Conservation (phyloP, 768 basidiomycete species). For the Boletales sp. region DNA sequence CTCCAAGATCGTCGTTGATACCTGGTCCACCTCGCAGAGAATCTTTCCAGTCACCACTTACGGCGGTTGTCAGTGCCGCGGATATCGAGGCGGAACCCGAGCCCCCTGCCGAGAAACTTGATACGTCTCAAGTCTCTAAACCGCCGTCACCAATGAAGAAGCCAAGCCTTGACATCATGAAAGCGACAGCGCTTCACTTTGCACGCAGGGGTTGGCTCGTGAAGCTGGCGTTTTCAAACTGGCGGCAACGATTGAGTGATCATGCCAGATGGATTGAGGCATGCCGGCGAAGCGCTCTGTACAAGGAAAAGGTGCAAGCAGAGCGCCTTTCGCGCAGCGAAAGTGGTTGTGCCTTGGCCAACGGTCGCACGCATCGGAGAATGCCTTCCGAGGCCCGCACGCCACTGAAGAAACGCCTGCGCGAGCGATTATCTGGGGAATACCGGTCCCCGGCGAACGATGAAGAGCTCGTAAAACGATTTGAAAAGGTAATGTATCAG, state of each 20-base stretch:
- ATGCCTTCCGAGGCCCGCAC: conserved; percentile 20
- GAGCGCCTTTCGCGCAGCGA: conserved; percentile 31
- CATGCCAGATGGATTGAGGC: conserved; percentile 60
- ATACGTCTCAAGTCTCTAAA: background rate
- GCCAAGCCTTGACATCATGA: conserved; percentile 26
- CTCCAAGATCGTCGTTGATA: conserved; percentile 15
- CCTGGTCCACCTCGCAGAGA: conserved; percentile 20
- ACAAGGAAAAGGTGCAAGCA: conserved; percentile 48
- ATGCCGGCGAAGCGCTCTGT: conserved; percentile 54
- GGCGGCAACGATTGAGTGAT: conserved; percentile 45
- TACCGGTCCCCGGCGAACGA: conserved; percentile 57
- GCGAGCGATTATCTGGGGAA: conserved; percentile 36
- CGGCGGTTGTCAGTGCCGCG: conserved; percentile 7
- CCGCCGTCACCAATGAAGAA: conserved; percentile 7
- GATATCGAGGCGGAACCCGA: conserved; percentile 10
- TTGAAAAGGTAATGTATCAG: conserved; percentile 54
- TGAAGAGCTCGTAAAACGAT: conserved; percentile 58
- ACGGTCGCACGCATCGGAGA: conserved; percentile 21
- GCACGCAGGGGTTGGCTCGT: conserved; percentile 38
- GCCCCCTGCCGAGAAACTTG: conserved; percentile 1
- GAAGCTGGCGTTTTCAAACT: conserved; percentile 40
- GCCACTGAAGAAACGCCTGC: conserved; percentile 27
- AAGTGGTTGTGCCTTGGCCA: conserved; percentile 4
- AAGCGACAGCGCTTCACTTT: conserved; percentile 43
- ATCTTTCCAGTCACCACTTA: conserved; percentile 24